Base-by-base conservation (phyloP, 139 green algal species). In the Auxenochlorella pyrenoidosa region DNA sequence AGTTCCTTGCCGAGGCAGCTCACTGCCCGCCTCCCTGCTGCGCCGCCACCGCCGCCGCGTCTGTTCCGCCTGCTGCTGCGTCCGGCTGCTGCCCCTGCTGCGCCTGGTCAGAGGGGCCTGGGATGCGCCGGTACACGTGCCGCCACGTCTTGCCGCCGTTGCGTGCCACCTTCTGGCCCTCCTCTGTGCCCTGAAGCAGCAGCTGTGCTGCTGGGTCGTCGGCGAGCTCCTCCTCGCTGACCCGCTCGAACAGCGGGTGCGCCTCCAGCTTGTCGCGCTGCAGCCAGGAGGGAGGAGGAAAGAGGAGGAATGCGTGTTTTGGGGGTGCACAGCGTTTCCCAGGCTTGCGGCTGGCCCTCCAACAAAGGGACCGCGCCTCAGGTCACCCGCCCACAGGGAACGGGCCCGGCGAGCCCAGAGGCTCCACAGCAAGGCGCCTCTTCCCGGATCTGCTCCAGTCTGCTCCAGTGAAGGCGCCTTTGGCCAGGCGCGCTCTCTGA, bases 131-230 rank as follows among this genome's bases (percentile, higher is more conserved):
- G 68, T 94, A 98, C 32, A 98, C 94, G 21, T 89, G 85, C 18
- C 91, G 86, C 81, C 90, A 94, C 13, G 93, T 97, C 82, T 90
- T 85, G 30, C 96, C 96, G 30, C 89, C 79, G 82, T 98, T 98
- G 66, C 96, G 92, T 30, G 93, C 94, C 58, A 99, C 96, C 89
- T 99, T 99, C 88, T 97, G 94, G 0, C 92, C 97, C 88, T 99
- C 97, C 88, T 99, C 97, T 8, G 92, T 98, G 73, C 83, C 90
- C 68, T 88, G 28, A 60, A 65, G 90, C 47, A 99, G 94, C 82
- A 98, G 88, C 16, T 82, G 79, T 13, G 94, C 95, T 1, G 93
- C 95, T 4, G 90, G 83, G 80, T 99, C 97, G 0, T n/a, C 71
- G 4, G 90, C 94, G 44, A 99, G 88, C 88, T 99, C 97, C 58